phyloP scores from a whole-genome alignment of 192 early-diverging fungal species.

The Coemansia biformis region DNA sequence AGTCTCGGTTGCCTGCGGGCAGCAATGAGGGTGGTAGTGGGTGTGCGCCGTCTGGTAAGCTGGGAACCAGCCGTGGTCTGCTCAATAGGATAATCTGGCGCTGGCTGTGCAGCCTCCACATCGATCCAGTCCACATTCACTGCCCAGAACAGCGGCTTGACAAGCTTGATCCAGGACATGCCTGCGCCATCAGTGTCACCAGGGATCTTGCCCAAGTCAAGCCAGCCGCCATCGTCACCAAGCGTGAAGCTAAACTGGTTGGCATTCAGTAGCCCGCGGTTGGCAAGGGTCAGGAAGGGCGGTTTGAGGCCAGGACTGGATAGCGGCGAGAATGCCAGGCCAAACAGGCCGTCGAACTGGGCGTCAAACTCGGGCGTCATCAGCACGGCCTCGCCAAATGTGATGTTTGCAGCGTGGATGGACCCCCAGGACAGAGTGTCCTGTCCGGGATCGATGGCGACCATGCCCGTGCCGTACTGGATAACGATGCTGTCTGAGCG shows the following conservation, averaged over 20 bases:
- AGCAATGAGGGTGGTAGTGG: too few species aligned
- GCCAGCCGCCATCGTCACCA: constrained; percentile 27
- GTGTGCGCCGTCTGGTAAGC: too few species aligned
- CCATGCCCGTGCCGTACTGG: constrained; percentile 45
- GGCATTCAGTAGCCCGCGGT: constrained; percentile 19
- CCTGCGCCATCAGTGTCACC: background rate
- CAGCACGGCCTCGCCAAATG: constrained; percentile 37
- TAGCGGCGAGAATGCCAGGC: constrained; percentile 40
- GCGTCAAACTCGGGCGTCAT: constrained; percentile 48
- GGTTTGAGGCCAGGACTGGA: constrained; percentile 37
- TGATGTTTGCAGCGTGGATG: constrained; percentile 17
- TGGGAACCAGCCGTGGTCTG: too few species aligned
- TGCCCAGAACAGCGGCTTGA: constrained; percentile 43
- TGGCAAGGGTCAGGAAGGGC: constrained; percentile 34
- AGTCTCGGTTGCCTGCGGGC: constrained; percentile 13
- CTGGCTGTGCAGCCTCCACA: background rate
- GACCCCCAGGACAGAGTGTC: constrained; percentile 38
- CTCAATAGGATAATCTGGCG: too few species aligned
- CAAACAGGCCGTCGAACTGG: constrained; percentile 45
- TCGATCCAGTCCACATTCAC: constrained; percentile 24
- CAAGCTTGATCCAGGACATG: constrained; percentile 28
- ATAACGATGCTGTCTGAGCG: constrained; percentile 5
- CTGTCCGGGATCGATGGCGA: constrained; percentile 25
- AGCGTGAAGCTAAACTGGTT: constrained; percentile 48
- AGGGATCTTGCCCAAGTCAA: constrained; percentile 30